Conservation (phyloP, 2,329 filamentous ascomycete species). For the Ceratocystis huliohia region DNA sequence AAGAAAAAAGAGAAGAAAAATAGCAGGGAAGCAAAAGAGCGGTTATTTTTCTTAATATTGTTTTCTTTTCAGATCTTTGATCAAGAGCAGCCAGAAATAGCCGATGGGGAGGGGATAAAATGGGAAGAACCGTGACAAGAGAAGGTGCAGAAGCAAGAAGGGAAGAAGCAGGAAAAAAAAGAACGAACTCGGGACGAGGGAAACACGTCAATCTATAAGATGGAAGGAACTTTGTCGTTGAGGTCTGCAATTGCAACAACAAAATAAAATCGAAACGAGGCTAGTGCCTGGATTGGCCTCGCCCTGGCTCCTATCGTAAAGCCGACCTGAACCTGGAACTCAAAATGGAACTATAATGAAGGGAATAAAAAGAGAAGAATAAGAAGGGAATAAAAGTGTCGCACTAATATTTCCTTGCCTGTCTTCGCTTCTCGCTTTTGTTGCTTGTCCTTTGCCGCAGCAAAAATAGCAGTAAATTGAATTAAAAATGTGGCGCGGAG, state of each 20-base stretch:
- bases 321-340: slow-evolving; percentile 21
- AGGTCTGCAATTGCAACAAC: slow-evolving; percentile 13
- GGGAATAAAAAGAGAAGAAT: neutral
- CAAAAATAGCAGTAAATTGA: slow-evolving; percentile 8
- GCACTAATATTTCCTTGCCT: slow-evolving; percentile 7
- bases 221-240: slow-evolving; percentile 13
- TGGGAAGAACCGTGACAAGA: slow-evolving; percentile 4
- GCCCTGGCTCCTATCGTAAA: slow-evolving; percentile 19
- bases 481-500: slow-evolving; percentile 6
- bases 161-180: slow-evolving; percentile 8
- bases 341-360: slow-evolving; percentile 15
- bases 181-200: slow-evolving; percentile 1
- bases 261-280: slow-evolving; percentile 18
- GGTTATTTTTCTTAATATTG: neutral
- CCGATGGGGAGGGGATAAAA: neutral
- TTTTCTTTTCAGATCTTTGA: neutral
- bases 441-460: slow-evolving; percentile 7
- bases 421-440: slow-evolving; percentile 2
- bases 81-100: no score
- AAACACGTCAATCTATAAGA: slow-evolving; percentile 11
- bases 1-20: slow-evolving; percentile 12
- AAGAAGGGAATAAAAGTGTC: neutral
- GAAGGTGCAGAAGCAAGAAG: slow-evolving; percentile 13
- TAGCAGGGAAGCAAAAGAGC: slow-evolving; percentile 7
- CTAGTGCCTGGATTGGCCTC: slow-evolving; percentile 18